phyloP scores from a whole-genome alignment of 495 filamentous ascomycete species.

The Aspergillus affinis region DNA sequence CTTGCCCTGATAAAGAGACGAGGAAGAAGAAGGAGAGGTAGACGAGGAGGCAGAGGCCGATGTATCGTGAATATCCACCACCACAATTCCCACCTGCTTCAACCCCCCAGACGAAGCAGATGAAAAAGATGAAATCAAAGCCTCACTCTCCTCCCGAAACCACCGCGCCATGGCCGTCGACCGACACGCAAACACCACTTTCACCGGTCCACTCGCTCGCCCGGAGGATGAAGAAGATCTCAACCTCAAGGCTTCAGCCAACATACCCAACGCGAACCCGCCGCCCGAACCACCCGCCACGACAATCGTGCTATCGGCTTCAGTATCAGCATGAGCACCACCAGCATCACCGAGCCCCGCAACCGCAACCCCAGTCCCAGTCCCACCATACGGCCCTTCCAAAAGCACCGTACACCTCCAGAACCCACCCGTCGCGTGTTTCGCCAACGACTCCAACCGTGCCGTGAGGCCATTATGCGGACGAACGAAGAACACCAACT shows the following conservation, averaged over 20 bases:
- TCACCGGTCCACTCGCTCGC: conserved; percentile 20
- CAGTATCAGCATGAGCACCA: too few species aligned
- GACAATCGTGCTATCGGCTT: conserved; percentile 38
- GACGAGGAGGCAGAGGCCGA: too few species aligned
- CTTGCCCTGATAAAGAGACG: not conserved
- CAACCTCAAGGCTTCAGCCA: conserved; percentile 29
- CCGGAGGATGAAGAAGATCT: conserved; percentile 9
- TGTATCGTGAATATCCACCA: conserved; percentile 27
- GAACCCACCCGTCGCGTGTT: conserved; percentile 24
- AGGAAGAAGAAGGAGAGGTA: not conserved
- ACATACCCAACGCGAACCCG: conserved; percentile 45
- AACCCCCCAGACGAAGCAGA: too few species aligned
- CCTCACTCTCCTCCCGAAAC: conserved; percentile 30
- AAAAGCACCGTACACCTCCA: conserved; percentile 35
- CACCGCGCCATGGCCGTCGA: conserved; percentile 23
- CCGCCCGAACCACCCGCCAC: conserved; percentile 57
- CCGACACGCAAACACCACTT: conserved; percentile 37
- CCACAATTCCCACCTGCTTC: not conserved
- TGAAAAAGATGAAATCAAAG: conserved; percentile 1
- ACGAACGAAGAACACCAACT: conserved; percentile 45
- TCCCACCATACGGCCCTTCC: conserved; percentile 53
- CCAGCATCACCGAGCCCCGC: conserved; percentile 15
- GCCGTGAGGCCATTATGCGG: conserved; percentile 43
- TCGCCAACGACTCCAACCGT: conserved; percentile 34
- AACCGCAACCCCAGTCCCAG: conserved; percentile 22